Conservation (phyloP, 306 rosid genomes). For the Echinosophora koreensis region DNA sequence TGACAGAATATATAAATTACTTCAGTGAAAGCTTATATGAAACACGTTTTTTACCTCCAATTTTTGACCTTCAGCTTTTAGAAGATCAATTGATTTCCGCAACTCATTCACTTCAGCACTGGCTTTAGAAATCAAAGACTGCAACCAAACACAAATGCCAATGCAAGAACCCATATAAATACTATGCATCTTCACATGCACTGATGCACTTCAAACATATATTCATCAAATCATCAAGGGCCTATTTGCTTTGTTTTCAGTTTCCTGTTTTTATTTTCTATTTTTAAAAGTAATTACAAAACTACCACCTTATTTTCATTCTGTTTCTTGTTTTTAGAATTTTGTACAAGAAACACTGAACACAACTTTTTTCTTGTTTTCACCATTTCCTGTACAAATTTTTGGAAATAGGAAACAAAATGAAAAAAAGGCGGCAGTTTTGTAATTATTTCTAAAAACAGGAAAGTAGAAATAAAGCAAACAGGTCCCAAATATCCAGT, state of each 20-base stretch:
- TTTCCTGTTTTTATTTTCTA: too few relatives aligned
- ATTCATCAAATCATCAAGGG: neutral
- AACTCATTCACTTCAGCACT: constrained; percentile 70
- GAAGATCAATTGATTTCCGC: constrained; percentile 66
- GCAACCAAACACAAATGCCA: constrained; percentile 54
- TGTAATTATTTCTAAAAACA: too few relatives aligned
- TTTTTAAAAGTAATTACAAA: too few relatives aligned
- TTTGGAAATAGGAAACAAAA: too few relatives aligned
- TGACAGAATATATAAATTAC: constrained; percentile 11
- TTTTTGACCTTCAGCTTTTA: constrained; percentile 79
- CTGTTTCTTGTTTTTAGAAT: too few relatives aligned
- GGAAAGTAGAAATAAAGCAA: too few relatives aligned
- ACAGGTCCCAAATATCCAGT: neutral
- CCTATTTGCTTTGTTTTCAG: too few relatives aligned
- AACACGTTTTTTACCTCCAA: constrained; percentile 68
- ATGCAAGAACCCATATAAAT: constrained; percentile 33
- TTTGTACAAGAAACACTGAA: too few relatives aligned
- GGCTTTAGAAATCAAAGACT: constrained; percentile 78
- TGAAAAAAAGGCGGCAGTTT: too few relatives aligned
- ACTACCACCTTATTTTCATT: too few relatives aligned
- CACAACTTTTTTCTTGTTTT: neutral
- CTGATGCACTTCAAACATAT: constrained; percentile 11
- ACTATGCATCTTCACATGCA: constrained; percentile 14
- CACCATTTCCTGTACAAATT: too few relatives aligned
- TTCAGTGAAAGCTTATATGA: constrained; percentile 17